Base-by-base conservation (phyloP, 2,329 filamentous ascomycete species). In the Mycosphaerelloides madeirae region DNA sequence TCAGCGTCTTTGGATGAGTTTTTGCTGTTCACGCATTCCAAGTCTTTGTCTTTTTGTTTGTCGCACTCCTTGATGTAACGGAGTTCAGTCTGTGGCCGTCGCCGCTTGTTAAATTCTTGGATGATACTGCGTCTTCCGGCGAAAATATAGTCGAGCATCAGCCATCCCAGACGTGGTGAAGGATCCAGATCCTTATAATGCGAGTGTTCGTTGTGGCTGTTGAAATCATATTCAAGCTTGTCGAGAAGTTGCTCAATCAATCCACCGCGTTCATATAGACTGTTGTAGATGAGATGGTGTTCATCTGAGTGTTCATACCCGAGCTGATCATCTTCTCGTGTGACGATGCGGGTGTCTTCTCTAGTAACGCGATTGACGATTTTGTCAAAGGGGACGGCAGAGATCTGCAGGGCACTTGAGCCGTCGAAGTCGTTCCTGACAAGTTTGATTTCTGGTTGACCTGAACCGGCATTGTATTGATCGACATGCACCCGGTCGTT, bases 111-210 rank as follows among this genome's bases (percentile, higher is more conserved):
- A 19, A 25, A 19, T 20, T 57, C 54, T 18, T 44, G 39, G 6
- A 53, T 33, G 19, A 46, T 38, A 31, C 49, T 54, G 13, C 51
- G 42, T 14, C 38, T 45, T 3, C 47, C 49, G 15, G 45, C 43
- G 19, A 55, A 51, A 13, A 56, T 31, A 32, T 56, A 56, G 19
- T 56, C 53, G n/a, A 57, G 45, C 42, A 57, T 48, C 6, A 56
- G 43, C 11, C 48, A 48, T 3, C 49, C 48, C 12, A 56, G 34
- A 12, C 44, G 18, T 2, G 49, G 44, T 8, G 43, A 36, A 13
- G 40, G 20, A 28, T 51, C 49, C 13, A 57, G 44, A 3, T 41
- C 35, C 6, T 36, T 20, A 18, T 38, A 14, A 6, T 42, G 28
- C 12, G 32, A 25, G 7, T 15, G 18, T 11, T 15, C 22, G 14